Evolutionary conservation across 1,284 basidiomycete genomes (phyloP).

Genomic region (Marasmius sp.): DNA sequence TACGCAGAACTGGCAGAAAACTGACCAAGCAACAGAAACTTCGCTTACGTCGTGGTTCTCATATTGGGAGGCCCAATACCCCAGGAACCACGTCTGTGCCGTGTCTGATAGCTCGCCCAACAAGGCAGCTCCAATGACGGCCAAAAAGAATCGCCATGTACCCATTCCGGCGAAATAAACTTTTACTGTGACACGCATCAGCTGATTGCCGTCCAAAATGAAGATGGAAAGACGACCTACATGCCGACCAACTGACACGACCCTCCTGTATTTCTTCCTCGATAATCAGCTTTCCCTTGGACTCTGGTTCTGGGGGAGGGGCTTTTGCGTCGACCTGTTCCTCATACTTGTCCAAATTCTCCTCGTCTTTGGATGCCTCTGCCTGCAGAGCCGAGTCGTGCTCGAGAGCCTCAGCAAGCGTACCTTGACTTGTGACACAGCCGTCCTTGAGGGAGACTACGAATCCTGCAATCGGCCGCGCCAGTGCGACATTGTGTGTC

Average conservation of each 20-base stretch:
- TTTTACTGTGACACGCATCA: conserved; percentile 18
- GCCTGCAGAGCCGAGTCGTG: conserved; percentile 33
- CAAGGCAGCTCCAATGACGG: neutral
- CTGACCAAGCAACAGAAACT: conserved; percentile 41
- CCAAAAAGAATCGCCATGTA: neutral
- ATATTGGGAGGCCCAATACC: conserved; percentile 49
- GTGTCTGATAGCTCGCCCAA: neutral
- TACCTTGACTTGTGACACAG: conserved; percentile 40
- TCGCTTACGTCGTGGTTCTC: conserved; percentile 34
- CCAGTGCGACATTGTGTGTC: conserved; percentile 68
- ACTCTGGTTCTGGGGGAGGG: conserved; percentile 22
- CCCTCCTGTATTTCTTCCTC: conserved; percentile 65
- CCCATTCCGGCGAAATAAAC: conserved; percentile 39
- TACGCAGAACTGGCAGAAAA: conserved; percentile 5
- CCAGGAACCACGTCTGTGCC: conserved; percentile 45
- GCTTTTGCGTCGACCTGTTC: conserved; percentile 38
- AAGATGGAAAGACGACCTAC: conserved; percentile 26
- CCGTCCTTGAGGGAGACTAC: conserved; percentile 57
- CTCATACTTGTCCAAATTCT: conserved; percentile 33
- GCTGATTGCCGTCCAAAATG: conserved; percentile 28
- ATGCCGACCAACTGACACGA: conserved; percentile 49
- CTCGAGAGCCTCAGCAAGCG: conserved; percentile 35
- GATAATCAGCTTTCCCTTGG: conserved; percentile 49
- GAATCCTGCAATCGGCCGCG: conserved; percentile 54
- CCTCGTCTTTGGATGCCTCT: conserved; percentile 33